phyloP scores from a whole-genome alignment of 306 rosid genomes.

The Rosa multiflora region DNA sequence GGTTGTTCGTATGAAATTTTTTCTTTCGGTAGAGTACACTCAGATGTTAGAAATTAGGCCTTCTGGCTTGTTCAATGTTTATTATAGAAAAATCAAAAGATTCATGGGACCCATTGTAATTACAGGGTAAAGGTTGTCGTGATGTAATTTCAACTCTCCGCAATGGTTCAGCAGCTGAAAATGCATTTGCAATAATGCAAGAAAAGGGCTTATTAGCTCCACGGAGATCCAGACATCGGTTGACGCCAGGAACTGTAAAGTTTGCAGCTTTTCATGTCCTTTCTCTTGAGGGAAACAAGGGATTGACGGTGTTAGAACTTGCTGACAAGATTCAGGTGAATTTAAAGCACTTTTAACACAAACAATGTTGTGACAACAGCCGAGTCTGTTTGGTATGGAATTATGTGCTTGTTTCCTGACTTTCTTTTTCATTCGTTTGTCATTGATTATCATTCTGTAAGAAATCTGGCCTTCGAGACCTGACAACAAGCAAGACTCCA shows the following conservation, averaged over 20 bases:
- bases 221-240: conserved; percentile 88
- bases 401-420: conserved; percentile 6
- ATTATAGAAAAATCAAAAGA: conserved; percentile 18
- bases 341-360: background rate
- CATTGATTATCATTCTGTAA: conserved; percentile 25
- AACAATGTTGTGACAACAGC: conserved; percentile 9
- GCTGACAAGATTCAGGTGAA: conserved; percentile 98
- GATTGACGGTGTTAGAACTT: conserved; percentile 86
- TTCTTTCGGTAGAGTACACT: background rate
- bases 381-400: background rate
- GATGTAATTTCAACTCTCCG: conserved; percentile 89
- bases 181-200: conserved; percentile 90
- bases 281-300: conserved; percentile 91
- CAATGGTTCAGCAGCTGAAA: conserved; percentile 96
- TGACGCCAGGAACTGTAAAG: conserved; percentile 98
- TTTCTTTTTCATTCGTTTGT: conserved; percentile 4
- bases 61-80: background rate
- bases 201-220: conserved; percentile 92
- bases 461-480: conserved; percentile 99
- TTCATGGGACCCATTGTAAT: conserved; percentile 17
- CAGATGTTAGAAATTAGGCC: background rate
- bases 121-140: conserved; percentile 72
- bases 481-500: conserved; percentile 96
- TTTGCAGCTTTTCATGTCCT: conserved; percentile 99
- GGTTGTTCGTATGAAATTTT: background rate